Evolutionary conservation across 2,329 filamentous ascomycete species (phyloP), one percentile per base, ranked within the genome.

Genomic region (Nemania sp.): DNA sequence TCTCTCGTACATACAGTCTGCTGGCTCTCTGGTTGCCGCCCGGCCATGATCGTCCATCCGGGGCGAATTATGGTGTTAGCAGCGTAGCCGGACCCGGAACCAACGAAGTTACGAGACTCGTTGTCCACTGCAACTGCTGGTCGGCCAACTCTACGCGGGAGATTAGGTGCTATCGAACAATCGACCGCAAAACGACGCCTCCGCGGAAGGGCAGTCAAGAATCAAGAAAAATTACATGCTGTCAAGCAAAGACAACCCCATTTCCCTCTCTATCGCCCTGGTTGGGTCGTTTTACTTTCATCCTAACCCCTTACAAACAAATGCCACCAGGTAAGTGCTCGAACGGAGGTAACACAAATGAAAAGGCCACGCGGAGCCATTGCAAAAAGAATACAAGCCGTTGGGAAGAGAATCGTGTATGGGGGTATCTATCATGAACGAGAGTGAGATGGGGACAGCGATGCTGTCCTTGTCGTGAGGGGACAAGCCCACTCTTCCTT

Each of bases 381-480:
- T 54, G 45, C 49, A 46, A 56, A 40, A 48, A 49, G 52, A 58
- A n/a, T n/a, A n/a, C n/a, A 52, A 47, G 52, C 31, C 15, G 57
- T 39, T 41, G 41, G 44, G 52, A 55, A 56, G 49, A 62, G 59
- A 45, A 57, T 41, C 45, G 44, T 51, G 30, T 57, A 48, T n/a
- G 14, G 40, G 64, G 62, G 62, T 66, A 66, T 66, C 64, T 65
- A 60, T 64, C 62, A 56, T 64, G 58, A 62, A 58, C 53, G 56
- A 63, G 17, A 19, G 34, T 50, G 54, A 62, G 12, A 23, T 11
- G 54, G 61, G 56, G 56, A 49, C 26, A 48, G 52, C 33, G 41
- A 49, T 54, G 53, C 15, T 36, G 30, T 37, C 56, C 24, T 20
- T 45, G 30, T 47, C 24, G 46, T 49, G 26, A 49, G 24, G 28